Conservation (phyloP, 345 rosid species). For the Theobroma cacao region DNA sequence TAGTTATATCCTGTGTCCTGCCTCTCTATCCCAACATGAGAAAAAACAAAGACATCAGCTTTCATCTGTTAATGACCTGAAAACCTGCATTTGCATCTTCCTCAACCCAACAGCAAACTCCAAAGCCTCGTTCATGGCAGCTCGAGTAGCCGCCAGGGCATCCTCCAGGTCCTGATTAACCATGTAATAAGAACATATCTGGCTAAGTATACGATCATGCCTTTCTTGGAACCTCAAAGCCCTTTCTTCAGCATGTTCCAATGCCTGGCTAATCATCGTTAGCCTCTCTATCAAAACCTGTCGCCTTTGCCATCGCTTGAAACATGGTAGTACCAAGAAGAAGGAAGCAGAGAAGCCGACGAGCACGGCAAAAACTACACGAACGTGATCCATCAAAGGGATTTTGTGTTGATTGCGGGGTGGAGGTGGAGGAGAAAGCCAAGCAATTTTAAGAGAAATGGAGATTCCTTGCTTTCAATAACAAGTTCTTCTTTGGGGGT, state of each 20-base stretch:
- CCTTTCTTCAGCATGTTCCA: slow-evolving; percentile 52
- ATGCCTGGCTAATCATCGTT: slow-evolving; percentile 45
- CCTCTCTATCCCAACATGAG: not conserved
- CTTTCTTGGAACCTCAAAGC: slow-evolving; percentile 47
- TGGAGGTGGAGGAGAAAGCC: no score
- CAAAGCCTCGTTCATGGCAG: slow-evolving; percentile 47
- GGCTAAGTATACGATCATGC: slow-evolving; percentile 48
- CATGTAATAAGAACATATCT: slow-evolving; percentile 44
- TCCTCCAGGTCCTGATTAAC: slow-evolving; percentile 46
- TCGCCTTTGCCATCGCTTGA: slow-evolving; percentile 36
- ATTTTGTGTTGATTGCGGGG: not conserved
- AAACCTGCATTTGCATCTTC: slow-evolving; percentile 43
- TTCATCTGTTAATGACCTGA: slow-evolving; percentile 36
- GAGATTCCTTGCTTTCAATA: slow-evolving; percentile 22
- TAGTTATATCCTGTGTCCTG: not conserved
- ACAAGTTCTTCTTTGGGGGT: not conserved
- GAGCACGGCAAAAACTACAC: slow-evolving; percentile 26
- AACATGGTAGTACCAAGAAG: slow-evolving; percentile 28
- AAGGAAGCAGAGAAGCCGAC: slow-evolving; percentile 50
- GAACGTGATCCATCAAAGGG: slow-evolving; percentile 27
- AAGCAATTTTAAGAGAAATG: no score
- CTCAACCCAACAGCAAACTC: slow-evolving; percentile 44
- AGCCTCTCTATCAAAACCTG: slow-evolving; percentile 36
- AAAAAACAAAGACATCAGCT: slow-evolving; percentile 17
- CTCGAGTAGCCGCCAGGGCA: slow-evolving; percentile 39